These are phyloP conservation scores for Boechera retrofracta DNA, from an alignment of 345 rosid genomes.

Conservation along the genomic window DNA sequence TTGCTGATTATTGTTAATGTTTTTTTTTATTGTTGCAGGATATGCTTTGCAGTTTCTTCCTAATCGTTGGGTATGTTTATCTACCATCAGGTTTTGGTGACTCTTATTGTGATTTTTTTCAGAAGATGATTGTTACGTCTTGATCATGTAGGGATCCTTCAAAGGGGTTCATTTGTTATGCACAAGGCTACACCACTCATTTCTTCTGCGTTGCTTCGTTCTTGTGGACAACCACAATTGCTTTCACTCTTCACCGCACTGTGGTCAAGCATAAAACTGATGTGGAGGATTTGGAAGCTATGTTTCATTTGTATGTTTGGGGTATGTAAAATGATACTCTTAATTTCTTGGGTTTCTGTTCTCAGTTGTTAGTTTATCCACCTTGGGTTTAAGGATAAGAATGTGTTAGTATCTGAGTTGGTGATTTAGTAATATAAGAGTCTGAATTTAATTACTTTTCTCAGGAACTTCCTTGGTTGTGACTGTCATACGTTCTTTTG, in stretches of 20 bases:
- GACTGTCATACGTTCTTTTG: slow-evolving; percentile 86
- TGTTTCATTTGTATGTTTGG: slow-evolving; percentile 98
- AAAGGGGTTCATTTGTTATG: slow-evolving; percentile 80
- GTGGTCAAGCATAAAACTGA: slow-evolving; percentile 91
- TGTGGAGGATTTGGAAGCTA: slow-evolving; percentile 93
- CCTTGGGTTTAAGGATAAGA: background rate
- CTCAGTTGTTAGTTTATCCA: background rate
- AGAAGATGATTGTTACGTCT: slow-evolving; percentile 1
- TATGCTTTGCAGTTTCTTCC: slow-evolving; percentile 97
- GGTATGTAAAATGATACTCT: slow-evolving; percentile 53
- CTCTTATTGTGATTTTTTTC: slow-evolving; percentile 13
- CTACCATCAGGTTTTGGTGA: background rate
- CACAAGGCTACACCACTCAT: slow-evolving; percentile 84
- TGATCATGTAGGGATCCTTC: slow-evolving; percentile 81
- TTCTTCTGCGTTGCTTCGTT: slow-evolving; percentile 97
- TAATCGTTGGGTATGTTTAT: slow-evolving; percentile 73
- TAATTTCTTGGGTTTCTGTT: background rate
- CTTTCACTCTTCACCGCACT: slow-evolving; percentile 96
- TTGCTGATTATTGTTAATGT: slow-evolving; percentile 1
- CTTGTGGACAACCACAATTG: slow-evolving; percentile 94
- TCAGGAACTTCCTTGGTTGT: slow-evolving; percentile 80
- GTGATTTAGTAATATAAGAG: background rate
- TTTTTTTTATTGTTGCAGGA: slow-evolving; percentile 58
- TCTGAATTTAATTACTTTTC: slow-evolving; percentile 33
- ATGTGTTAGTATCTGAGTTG: slow-evolving; percentile 4